These are phyloP conservation scores for Suillus subaureus DNA, from an alignment of 768 basidiomycete species.

Conservation along the genomic window DNA sequence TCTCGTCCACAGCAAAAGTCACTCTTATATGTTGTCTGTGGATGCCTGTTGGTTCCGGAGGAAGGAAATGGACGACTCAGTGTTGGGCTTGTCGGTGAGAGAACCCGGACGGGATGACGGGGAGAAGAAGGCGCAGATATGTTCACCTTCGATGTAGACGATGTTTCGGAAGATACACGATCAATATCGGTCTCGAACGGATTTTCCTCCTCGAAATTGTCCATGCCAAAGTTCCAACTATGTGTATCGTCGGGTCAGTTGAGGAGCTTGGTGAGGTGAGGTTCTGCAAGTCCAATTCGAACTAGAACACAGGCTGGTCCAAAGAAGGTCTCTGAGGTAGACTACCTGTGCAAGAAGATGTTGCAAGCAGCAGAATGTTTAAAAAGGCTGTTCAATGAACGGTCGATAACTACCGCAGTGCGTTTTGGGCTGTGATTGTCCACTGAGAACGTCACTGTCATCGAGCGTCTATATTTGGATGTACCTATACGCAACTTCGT, in stretches of 20 bases:
- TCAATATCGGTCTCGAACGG: conserved; percentile 56
- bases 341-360: background rate
- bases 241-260: background rate
- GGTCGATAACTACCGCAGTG: background rate
- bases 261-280: background rate
- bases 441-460: conserved; percentile 11
- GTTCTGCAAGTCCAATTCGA: background rate
- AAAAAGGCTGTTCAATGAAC: background rate
- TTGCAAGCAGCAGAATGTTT: background rate
- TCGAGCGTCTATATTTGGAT: conserved; percentile 29
- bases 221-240: conserved; percentile 20
- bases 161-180: conserved; percentile 37
- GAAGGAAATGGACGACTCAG: conserved; percentile 51
- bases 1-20: conserved; percentile 82
- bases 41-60: conserved; percentile 54
- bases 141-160: conserved; percentile 39
- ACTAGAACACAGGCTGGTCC: background rate
- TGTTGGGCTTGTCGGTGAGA: conserved; percentile 49
- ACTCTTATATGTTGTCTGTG: conserved; percentile 60
- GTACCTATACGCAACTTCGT: too few relatives aligned
- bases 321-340: background rate
- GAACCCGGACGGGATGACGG: conserved; percentile 41
- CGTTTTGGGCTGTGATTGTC: conserved; percentile 6
- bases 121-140: conserved; percentile 61
- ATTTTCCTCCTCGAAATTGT: conserved; percentile 64